Percentiles rank a stretch among this genome's conserved stretches.
Conservation (phyloP, 2,329 filamentous ascomycete genomes). For the Tolypocladium cylindrosporum region DNA sequence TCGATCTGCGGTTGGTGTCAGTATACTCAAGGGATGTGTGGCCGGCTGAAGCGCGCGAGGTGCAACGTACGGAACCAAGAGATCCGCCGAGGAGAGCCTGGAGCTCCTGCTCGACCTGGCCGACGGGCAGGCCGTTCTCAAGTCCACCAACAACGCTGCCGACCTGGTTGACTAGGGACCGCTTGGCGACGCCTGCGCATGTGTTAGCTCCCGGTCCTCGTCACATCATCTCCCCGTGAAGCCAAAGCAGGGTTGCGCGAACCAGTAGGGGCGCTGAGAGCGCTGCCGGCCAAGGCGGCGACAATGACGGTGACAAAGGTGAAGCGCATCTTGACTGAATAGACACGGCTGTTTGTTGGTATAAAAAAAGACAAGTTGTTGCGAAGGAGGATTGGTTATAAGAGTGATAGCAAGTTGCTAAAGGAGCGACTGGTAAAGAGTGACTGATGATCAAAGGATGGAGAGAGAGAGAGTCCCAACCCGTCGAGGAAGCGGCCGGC, state of each 20-base stretch:
- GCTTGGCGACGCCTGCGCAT: background rate
- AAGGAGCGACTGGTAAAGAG: background rate
- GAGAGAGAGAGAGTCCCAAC: background rate
- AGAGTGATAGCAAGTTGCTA: background rate
- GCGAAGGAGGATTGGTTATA: background rate
- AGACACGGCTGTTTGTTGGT: background rate
- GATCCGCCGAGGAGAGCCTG: conserved; percentile 7
- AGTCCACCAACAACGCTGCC: conserved; percentile 6
- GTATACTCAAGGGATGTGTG: background rate
- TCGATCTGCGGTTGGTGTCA: conserved; percentile 5
- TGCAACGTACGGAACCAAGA: background rate
- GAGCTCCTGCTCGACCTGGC: conserved; percentile 10
- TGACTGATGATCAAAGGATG: background rate
- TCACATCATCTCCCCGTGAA: background rate
- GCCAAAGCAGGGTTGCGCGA: background rate
- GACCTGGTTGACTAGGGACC: conserved; percentile 8
- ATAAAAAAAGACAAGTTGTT: background rate
- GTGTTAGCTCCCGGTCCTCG: background rate
- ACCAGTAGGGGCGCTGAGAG: conserved; percentile 6
- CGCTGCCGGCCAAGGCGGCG: conserved; percentile 7
- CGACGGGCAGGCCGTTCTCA: conserved; percentile 6
- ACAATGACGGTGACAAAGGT: conserved; percentile 5
- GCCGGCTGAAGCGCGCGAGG: background rate
- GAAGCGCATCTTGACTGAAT: conserved; percentile 11
- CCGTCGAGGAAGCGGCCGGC: background rate